phyloP scores from a whole-genome alignment of 352 stramenopile species.

The Globisporangium ultimum region DNA sequence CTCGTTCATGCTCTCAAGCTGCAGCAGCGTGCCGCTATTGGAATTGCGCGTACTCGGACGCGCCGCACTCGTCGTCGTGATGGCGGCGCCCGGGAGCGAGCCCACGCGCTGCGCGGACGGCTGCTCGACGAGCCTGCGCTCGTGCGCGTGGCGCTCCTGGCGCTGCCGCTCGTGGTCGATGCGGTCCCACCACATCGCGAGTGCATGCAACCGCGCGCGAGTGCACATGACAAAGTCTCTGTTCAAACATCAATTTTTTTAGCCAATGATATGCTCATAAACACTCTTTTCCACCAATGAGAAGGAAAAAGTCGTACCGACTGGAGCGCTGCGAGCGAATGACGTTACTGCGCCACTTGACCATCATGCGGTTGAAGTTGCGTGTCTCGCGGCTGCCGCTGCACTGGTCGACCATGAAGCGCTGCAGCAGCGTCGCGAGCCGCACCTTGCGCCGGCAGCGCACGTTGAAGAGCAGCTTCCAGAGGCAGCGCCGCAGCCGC shows the following conservation, averaged over 20 bases:
- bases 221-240: slow-evolving; percentile 50
- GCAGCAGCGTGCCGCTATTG: slow-evolving; percentile 18
- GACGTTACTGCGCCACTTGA: slow-evolving; percentile 68
- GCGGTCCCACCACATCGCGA: slow-evolving; percentile 63
- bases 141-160: slow-evolving; percentile 40
- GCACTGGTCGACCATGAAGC: slow-evolving; percentile 60
- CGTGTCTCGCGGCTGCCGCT: slow-evolving; percentile 51
- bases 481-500: slow-evolving; percentile 69
- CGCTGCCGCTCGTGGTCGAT: slow-evolving; percentile 68
- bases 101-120: background rate
- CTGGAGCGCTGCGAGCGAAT: slow-evolving; percentile 60
- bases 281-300: background rate
- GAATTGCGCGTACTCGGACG: background rate
- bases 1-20: slow-evolving; percentile 56
- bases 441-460: slow-evolving; percentile 35
- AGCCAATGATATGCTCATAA: background rate
- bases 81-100: background rate
- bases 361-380: slow-evolving; percentile 78
- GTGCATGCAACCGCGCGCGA: slow-evolving; percentile 44
- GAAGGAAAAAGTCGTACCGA: slow-evolving; percentile 19
- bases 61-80: slow-evolving; percentile 1
- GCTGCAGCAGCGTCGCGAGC: slow-evolving; percentile 51
- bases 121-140: slow-evolving; percentile 15
- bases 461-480: slow-evolving; percentile 61
- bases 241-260: background rate